These are phyloP conservation scores for Datura wrightii DNA, from an alignment of 257 asterid genomes.

Conservation along the genomic window DNA sequence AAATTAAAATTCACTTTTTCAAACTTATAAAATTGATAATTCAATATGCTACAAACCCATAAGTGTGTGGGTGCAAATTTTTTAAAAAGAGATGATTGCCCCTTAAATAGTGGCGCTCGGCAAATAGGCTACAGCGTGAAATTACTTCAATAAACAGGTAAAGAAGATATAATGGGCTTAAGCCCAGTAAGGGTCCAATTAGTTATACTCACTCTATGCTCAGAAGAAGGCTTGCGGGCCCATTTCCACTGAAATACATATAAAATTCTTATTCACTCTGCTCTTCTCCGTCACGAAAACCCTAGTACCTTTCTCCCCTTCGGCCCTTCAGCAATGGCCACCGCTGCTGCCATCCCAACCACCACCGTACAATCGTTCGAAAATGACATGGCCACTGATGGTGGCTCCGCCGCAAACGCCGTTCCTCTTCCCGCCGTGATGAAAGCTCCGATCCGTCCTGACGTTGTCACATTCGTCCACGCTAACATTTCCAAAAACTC, in stretches of 20 bases:
- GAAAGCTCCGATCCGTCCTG: constrained; percentile 78
- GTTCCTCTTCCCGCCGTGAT: constrained; percentile 70
- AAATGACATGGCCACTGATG: constrained; percentile 71
- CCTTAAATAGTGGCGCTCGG: too few species aligned
- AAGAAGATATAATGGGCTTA: not conserved
- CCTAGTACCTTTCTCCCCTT: not conserved
- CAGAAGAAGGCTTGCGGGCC: constrained; percentile 54
- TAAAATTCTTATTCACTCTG: not conserved
- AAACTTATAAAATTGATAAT: too few species aligned
- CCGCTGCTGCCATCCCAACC: constrained; percentile 81
- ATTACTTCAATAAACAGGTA: not conserved
- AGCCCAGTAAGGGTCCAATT: not conserved
- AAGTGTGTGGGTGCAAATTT: too few species aligned
- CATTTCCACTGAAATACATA: not conserved
- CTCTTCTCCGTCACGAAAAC: not conserved
- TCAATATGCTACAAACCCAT: too few species aligned
- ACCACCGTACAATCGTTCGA: constrained; percentile 65
- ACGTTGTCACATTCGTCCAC: constrained; percentile 62
- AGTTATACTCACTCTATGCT: not conserved
- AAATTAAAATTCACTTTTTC: too few species aligned
- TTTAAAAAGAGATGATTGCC: too few species aligned
- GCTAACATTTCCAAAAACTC: constrained; percentile 67
- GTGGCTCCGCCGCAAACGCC: not conserved
- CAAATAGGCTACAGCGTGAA: too few species aligned
- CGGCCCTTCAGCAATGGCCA: constrained; percentile 43